These are phyloP conservation scores for Gymnopilus dilepis DNA, from an alignment of 768 basidiomycete species.

Conservation along the genomic window DNA sequence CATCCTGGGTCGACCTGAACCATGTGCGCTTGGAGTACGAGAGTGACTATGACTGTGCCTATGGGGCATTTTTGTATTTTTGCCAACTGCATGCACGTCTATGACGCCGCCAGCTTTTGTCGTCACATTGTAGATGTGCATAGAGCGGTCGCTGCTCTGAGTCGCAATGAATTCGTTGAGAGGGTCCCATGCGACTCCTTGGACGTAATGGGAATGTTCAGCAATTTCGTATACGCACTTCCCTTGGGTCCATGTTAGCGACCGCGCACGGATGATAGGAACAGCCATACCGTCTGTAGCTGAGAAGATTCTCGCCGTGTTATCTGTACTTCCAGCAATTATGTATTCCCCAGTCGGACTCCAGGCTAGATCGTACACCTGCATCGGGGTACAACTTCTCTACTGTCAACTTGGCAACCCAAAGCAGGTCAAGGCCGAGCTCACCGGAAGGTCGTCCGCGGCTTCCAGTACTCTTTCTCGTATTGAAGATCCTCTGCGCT, in stretches of 20 bases:
- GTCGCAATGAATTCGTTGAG: slow-evolving; percentile 97
- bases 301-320: slow-evolving; percentile 85
- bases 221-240: slow-evolving; percentile 89
- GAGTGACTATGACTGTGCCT: slow-evolving; percentile 65
- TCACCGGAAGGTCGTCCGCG: slow-evolving; percentile 82
- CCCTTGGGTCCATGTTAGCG: slow-evolving; percentile 49
- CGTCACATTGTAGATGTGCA: slow-evolving; percentile 90
- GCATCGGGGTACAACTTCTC: slow-evolving; percentile 87
- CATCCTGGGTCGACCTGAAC: slow-evolving; percentile 53
- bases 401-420: not conserved
- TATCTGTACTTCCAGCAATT: slow-evolving; percentile 96
- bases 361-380: slow-evolving; percentile 98
- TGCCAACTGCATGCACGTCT: slow-evolving; percentile 90
- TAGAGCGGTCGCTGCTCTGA: slow-evolving; percentile 94
- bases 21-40: slow-evolving; percentile 69
- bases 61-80: slow-evolving; percentile 79
- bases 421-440: slow-evolving; percentile 24
- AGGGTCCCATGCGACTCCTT: slow-evolving; percentile 99
- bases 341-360: slow-evolving; percentile 94
- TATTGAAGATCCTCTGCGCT: slow-evolving; percentile 78
- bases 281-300: slow-evolving; percentile 65
- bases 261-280: slow-evolving; percentile 1
- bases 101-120: slow-evolving; percentile 82
- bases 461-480: slow-evolving; percentile 97
- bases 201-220: slow-evolving; percentile 96